Conservation (phyloP, 179 eudicot genomes). For the Nepenthes alata region DNA sequence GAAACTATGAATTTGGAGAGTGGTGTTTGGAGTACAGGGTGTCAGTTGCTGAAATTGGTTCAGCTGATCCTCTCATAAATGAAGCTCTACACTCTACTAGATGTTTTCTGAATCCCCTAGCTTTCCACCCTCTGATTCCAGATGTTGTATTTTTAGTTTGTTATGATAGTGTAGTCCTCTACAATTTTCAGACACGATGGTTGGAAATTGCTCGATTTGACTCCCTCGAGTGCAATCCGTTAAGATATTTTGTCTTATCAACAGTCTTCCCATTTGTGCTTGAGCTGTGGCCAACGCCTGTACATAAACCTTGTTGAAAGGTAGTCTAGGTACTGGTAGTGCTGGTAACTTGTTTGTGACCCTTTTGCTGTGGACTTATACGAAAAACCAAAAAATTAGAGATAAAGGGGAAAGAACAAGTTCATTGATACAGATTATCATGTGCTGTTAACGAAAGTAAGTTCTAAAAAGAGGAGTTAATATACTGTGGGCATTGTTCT, state of each 20-base stretch:
- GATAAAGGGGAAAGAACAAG: too few relatives aligned
- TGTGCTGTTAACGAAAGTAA: too few relatives aligned
- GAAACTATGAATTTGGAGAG: constrained; percentile 15
- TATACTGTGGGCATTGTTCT: too few relatives aligned
- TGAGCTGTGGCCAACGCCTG: constrained; percentile 22
- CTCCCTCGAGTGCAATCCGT: constrained; percentile 1
- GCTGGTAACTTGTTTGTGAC: too few relatives aligned
- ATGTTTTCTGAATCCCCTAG: constrained; percentile 11
- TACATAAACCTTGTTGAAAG: constrained; percentile 3
- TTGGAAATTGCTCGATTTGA: constrained; percentile 6
- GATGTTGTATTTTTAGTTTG: constrained; percentile 18
- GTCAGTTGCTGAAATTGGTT: constrained; percentile 5
- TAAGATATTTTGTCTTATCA: constrained; percentile 11
- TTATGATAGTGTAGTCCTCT: constrained; percentile 14
- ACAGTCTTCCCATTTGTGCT: constrained; percentile 17
- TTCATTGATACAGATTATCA: too few relatives aligned
- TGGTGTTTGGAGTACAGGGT: constrained; percentile 13
- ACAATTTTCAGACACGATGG: constrained; percentile 6
- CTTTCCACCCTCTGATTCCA: constrained; percentile 18
- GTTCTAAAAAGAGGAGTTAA: too few relatives aligned
- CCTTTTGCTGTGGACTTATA: too few relatives aligned
- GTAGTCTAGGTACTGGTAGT: not conserved
- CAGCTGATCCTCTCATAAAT: constrained; percentile 9
- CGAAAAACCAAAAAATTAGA: too few relatives aligned
- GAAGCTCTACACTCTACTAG: constrained; percentile 1